These are phyloP conservation scores for Hypoxylon lenormandii DNA, from an alignment of 495 filamentous ascomycete genomes.

Conservation along the genomic window DNA sequence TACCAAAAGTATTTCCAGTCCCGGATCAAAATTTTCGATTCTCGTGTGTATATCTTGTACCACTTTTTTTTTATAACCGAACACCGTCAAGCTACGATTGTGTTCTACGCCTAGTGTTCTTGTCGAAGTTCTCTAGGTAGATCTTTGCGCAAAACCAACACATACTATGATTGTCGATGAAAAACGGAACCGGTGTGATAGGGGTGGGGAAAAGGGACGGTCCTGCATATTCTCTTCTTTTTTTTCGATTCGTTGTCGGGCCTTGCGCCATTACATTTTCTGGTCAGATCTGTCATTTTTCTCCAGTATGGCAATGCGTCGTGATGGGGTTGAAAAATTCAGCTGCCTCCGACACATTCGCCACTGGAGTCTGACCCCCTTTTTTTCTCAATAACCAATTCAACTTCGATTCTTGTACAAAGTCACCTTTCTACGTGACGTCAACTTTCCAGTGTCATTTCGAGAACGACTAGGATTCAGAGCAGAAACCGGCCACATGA, in stretches of 20 bases:
- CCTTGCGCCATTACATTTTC: slow-evolving; percentile 35
- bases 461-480: slow-evolving; percentile 2
- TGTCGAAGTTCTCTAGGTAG: slow-evolving; percentile 21
- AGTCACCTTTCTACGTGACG: slow-evolving; percentile 24
- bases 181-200: slow-evolving; percentile 33
- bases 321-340: neutral
- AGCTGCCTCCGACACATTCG: slow-evolving; percentile 4
- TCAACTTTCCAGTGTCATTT: slow-evolving; percentile 14
- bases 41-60: slow-evolving; percentile 50
- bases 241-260: slow-evolving; percentile 47
- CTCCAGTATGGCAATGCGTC: slow-evolving; percentile 16
- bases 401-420: slow-evolving; percentile 43
- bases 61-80: slow-evolving; percentile 30
- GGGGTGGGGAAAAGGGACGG: slow-evolving; percentile 32
- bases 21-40: slow-evolving; percentile 45
- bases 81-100: slow-evolving; percentile 8
- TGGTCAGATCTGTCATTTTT: slow-evolving; percentile 25
- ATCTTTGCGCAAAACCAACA: slow-evolving; percentile 26
- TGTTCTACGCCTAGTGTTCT: slow-evolving; percentile 10
- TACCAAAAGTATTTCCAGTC: slow-evolving; percentile 22
- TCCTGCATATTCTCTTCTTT: slow-evolving; percentile 31
- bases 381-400: slow-evolving; percentile 7
- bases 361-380: slow-evolving; percentile 36
- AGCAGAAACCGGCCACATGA: neutral
- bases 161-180: slow-evolving; percentile 43